Conservation (phyloP, 2,329 filamentous ascomycete genomes). For the Gaeumannomyces tritici region DNA sequence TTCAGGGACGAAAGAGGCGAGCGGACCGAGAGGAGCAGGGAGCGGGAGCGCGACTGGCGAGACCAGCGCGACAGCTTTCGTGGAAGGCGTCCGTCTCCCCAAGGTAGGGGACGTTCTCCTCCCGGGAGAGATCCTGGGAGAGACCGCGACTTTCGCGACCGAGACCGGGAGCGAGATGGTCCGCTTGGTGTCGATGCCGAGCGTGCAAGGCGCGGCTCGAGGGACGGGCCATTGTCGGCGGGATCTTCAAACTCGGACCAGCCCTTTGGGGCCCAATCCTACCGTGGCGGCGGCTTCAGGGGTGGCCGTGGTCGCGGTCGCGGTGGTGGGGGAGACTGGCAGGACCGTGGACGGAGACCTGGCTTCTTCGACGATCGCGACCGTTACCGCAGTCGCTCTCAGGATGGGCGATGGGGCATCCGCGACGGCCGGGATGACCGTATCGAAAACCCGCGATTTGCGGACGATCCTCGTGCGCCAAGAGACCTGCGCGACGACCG, state of each 20-base stretch:
- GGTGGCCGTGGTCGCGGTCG: constrained; percentile 48
- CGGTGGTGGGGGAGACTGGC: constrained; percentile 39
- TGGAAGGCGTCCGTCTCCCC: constrained; percentile 51
- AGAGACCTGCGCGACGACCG: constrained; percentile 38
- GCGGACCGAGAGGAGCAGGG: constrained; percentile 49
- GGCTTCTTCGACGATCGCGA: constrained; percentile 53
- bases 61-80: constrained; percentile 45
- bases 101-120: constrained; percentile 53
- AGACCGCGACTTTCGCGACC: constrained; percentile 22
- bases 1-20: constrained; percentile 51
- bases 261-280: constrained; percentile 43
- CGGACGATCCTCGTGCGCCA: constrained; percentile 11
- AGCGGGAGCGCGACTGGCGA: constrained; percentile 43
- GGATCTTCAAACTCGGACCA: constrained; percentile 63
- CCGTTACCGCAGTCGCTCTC: constrained; percentile 55
- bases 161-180: constrained; percentile 26
- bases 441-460: constrained; percentile 13
- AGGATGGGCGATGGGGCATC: constrained; percentile 50
- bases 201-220: constrained; percentile 56
- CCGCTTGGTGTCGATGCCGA: constrained; percentile 58
- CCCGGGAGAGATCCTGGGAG: constrained; percentile 46
- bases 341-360: constrained; percentile 26
- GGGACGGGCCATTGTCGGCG: constrained; percentile 64
- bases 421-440: constrained; percentile 22
- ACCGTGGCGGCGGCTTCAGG: constrained; percentile 41